Conservation (phyloP, 2,329 filamentous ascomycete genomes). For the Phialocephala subalpina region DNA sequence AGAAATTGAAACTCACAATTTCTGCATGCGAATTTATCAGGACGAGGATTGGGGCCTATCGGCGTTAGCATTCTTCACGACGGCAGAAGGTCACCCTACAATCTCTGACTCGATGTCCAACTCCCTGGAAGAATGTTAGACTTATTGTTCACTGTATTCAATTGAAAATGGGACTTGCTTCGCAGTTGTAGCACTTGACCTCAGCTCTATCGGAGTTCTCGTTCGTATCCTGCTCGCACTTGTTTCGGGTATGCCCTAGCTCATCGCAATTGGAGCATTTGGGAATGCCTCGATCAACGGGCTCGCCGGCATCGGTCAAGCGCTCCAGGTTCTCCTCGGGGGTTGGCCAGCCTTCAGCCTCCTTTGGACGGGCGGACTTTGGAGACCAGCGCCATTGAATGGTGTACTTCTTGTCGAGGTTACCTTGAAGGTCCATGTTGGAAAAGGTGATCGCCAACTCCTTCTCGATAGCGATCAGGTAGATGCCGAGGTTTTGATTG, state of each 20-base stretch:
- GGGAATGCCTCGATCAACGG: slow-evolving; percentile 64
- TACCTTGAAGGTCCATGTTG: slow-evolving; percentile 77
- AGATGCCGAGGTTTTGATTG: slow-evolving; percentile 59
- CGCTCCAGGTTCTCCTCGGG: slow-evolving; percentile 68
- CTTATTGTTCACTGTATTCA: no score
- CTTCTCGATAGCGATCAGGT: slow-evolving; percentile 69
- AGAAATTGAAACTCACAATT: no score
- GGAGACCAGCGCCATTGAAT: slow-evolving; percentile 68
- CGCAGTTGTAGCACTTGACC: slow-evolving; percentile 72
- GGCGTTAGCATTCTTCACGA: background rate
- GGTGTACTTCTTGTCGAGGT: slow-evolving; percentile 69
- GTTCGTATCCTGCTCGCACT: slow-evolving; percentile 64
- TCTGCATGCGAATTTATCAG: slow-evolving; percentile 71
- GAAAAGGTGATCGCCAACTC: slow-evolving; percentile 64
- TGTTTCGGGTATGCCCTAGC: slow-evolving; percentile 48
- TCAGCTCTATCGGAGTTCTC: slow-evolving; percentile 53
- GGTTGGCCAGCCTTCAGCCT: slow-evolving; percentile 67
- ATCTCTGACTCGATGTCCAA: slow-evolving; percentile 73
- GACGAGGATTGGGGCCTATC: slow-evolving; percentile 62
- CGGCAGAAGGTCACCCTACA: slow-evolving; percentile 56
- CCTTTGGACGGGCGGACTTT: slow-evolving; percentile 64
- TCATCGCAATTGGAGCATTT: slow-evolving; percentile 55
- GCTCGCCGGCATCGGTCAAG: slow-evolving; percentile 71
- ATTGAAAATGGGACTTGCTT: no score
- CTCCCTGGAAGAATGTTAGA: no score